Conservation (phyloP, 352 stramenopile genomes). For the Phytophthora macrochlamydospora region DNA sequence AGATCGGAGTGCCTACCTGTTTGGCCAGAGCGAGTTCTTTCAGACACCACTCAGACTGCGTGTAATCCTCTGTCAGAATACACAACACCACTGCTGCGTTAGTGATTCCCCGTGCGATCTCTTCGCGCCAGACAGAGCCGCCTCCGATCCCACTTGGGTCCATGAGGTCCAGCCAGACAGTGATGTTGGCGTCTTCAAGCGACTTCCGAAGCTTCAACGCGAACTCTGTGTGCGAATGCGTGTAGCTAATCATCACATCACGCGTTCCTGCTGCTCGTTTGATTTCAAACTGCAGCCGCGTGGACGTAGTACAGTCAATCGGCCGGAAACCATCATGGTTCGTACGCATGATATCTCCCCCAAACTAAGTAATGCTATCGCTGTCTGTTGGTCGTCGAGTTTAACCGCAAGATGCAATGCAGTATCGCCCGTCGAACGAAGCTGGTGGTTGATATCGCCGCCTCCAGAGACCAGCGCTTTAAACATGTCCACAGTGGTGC, state of each 20-base stretch:
- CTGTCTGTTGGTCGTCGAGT: constrained; percentile 75
- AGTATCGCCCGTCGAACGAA: constrained; percentile 70
- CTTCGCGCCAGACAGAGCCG: constrained; percentile 78
- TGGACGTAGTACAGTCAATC: constrained; percentile 80
- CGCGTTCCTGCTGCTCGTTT: constrained; percentile 75
- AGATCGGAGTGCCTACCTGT: constrained; percentile 77
- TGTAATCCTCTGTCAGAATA: constrained; percentile 82
- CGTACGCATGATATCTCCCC: constrained; percentile 81
- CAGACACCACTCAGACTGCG: constrained; percentile 77
- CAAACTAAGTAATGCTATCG: constrained; percentile 69
- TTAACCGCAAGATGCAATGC: constrained; percentile 83
- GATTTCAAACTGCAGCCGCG: constrained; percentile 75
- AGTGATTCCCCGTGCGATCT: constrained; percentile 77
- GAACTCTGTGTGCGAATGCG: constrained; percentile 81
- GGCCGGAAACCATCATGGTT: constrained; percentile 68
- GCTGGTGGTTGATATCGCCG: constrained; percentile 78
- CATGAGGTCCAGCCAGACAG: constrained; percentile 86
- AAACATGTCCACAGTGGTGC: constrained; percentile 74
- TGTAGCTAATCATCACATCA: constrained; percentile 90
- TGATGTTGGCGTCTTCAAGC: constrained; percentile 74
- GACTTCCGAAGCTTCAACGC: constrained; percentile 73
- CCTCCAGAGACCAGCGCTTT: constrained; percentile 62
- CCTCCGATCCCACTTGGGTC: constrained; percentile 83
- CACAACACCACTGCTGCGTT: constrained; percentile 75
- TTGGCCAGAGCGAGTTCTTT: constrained; percentile 84